Evolutionary conservation across 2,329 filamentous ascomycete genomes (phyloP).

Genomic region (Pyricularia pennisetigena): DNA sequence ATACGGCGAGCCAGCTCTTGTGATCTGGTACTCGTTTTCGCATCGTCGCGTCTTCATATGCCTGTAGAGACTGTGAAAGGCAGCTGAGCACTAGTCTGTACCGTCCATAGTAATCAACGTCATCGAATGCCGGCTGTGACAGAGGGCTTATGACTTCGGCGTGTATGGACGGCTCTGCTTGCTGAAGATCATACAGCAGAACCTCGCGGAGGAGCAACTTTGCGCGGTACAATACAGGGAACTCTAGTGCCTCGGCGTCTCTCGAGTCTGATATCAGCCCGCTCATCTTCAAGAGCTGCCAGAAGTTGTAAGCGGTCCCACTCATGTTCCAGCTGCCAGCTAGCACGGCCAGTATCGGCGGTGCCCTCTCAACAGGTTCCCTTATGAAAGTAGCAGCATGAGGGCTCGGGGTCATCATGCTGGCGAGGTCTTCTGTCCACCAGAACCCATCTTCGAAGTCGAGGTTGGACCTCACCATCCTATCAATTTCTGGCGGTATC

Average conservation of each 20-base stretch:
- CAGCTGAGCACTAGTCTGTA: conserved; percentile 38
- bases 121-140: conserved; percentile 25
- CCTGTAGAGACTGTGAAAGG: conserved; percentile 40
- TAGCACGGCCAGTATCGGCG: conserved; percentile 39
- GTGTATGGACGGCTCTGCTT: conserved; percentile 34
- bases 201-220: conserved; percentile 46
- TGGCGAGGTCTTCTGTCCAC: conserved; percentile 43
- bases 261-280: conserved; percentile 37
- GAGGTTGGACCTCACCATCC: conserved; percentile 32
- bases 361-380: conserved; percentile 29
- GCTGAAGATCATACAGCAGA: conserved; percentile 42
- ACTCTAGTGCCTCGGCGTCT: conserved; percentile 35
- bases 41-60: conserved; percentile 36
- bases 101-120: conserved; percentile 36
- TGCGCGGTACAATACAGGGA: conserved; percentile 41
- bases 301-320: conserved; percentile 38
- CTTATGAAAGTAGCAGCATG: conserved; percentile 26
- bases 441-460: conserved; percentile 49
- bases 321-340: conserved; percentile 41
- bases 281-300: conserved; percentile 40
- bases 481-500: conserved; percentile 26
- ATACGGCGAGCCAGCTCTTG: conserved; percentile 39
- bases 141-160: conserved; percentile 23
- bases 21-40: conserved; percentile 26
- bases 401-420: conserved; percentile 26